Evolutionary conservation across 208 protist genomes (phyloP).

Genomic region (Leishmania gerbilli): DNA sequence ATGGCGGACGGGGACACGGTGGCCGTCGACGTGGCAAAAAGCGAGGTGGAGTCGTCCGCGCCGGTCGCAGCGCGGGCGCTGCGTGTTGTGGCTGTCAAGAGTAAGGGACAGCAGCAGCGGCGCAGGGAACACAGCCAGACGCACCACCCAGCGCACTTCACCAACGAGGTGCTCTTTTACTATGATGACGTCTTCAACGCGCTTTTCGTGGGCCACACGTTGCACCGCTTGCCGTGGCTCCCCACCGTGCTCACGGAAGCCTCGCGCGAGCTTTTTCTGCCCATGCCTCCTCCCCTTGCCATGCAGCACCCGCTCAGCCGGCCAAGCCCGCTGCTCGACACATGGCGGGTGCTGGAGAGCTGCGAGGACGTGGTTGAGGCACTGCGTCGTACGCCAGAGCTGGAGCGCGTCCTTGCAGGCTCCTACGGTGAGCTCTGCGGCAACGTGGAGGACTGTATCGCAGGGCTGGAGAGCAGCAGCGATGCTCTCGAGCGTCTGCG

Average conservation of each 20-base stretch:
- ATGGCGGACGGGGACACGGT: constrained; percentile 43
- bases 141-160: constrained; percentile 59
- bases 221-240: constrained; percentile 67
- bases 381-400: constrained; percentile 42
- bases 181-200: constrained; percentile 63
- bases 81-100: constrained; percentile 30
- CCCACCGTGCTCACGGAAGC: constrained; percentile 50
- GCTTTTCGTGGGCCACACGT: constrained; percentile 48
- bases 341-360: constrained; percentile 50
- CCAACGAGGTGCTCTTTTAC: constrained; percentile 54
- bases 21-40: constrained; percentile 24
- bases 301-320: constrained; percentile 21
- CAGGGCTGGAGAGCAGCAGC: constrained; percentile 35
- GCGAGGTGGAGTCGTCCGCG: not conserved
- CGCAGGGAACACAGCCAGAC: constrained; percentile 24
- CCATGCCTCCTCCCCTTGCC: constrained; percentile 44
- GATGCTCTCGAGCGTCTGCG: constrained; percentile 64
- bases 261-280: constrained; percentile 31
- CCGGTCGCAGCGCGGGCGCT: constrained; percentile 11
- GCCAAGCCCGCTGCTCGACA: constrained; percentile 36
- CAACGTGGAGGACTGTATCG: constrained; percentile 51
- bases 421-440: constrained; percentile 67
- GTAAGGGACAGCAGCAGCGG: constrained; percentile 30
- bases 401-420: constrained; percentile 57
- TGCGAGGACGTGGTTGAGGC: constrained; percentile 31